Conservation (phyloP, 306 rosid species). For the Lotus japonicus region DNA sequence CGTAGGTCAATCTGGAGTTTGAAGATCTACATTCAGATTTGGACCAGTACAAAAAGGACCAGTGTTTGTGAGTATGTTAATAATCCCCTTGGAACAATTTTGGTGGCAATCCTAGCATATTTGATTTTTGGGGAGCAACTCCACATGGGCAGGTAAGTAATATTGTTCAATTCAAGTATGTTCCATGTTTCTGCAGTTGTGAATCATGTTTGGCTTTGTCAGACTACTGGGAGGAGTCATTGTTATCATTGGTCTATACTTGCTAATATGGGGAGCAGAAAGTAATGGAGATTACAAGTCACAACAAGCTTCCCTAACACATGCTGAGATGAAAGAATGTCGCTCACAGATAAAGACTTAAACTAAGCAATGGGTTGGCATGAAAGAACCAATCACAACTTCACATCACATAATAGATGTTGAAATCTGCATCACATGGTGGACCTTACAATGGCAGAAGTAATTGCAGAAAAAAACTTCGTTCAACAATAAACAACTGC, state of each 20-base stretch:
- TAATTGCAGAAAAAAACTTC: background rate
- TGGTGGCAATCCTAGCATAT: conserved; percentile 31
- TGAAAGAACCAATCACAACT: background rate
- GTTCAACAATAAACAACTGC: no score
- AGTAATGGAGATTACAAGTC: background rate
- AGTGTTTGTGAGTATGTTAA: conserved; percentile 37
- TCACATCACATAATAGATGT: background rate
- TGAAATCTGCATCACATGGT: background rate
- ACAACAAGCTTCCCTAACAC: no score
- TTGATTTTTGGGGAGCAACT: conserved; percentile 34
- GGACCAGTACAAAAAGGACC: conserved; percentile 35
- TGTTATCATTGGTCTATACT: conserved; percentile 33
- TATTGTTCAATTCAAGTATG: background rate
- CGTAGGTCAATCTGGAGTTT: no score
- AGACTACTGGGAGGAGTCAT: conserved; percentile 39
- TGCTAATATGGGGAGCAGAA: conserved; percentile 45
- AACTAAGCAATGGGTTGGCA: background rate
- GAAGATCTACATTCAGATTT: conserved; percentile 27
- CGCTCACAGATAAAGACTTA: conserved; percentile 7
- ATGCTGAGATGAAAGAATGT: conserved; percentile 7
- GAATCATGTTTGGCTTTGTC: background rate
- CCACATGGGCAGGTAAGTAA: conserved; percentile 34
- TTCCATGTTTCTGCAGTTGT: background rate
- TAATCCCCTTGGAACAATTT: conserved; percentile 26
- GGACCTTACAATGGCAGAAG: background rate